phyloP scores from a whole-genome alignment of 179 eudicot genomes.

The Camellia oleifera region DNA sequence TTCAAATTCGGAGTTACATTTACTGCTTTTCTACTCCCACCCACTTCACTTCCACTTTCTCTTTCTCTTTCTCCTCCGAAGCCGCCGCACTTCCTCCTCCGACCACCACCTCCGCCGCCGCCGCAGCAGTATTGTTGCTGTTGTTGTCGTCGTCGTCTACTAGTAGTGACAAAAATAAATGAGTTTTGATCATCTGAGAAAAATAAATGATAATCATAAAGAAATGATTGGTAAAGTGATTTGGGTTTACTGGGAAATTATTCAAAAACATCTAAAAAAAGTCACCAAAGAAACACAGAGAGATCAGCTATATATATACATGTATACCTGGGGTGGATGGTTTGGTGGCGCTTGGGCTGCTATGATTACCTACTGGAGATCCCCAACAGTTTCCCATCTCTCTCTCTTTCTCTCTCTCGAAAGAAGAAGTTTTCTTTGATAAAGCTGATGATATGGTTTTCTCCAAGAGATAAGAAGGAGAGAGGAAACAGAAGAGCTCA shows the following conservation, averaged over 20 bases:
- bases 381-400: slow-evolving; percentile 37
- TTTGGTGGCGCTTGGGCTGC: slow-evolving; percentile 15
- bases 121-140: neutral
- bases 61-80: slow-evolving; percentile 5
- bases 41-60: slow-evolving; percentile 1
- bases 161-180: neutral
- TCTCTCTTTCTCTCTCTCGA: slow-evolving; percentile 3
- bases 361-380: slow-evolving; percentile 15
- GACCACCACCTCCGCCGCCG: too few relatives aligned
- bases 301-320: neutral
- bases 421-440: neutral
- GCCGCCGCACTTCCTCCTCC: neutral
- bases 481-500: neutral
- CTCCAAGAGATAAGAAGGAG: neutral
- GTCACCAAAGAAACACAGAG: neutral
- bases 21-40: neutral
- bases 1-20: slow-evolving; percentile 39
- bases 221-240: neutral
- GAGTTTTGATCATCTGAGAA: neutral
- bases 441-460: neutral
- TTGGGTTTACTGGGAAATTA: too few relatives aligned
- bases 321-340: slow-evolving; percentile 14
- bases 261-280: neutral
- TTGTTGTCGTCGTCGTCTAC: neutral
- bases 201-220: neutral